These are phyloP conservation scores for Calonectria pteridis DNA, from an alignment of 2,329 filamentous ascomycete species.

Conservation along the genomic window DNA sequence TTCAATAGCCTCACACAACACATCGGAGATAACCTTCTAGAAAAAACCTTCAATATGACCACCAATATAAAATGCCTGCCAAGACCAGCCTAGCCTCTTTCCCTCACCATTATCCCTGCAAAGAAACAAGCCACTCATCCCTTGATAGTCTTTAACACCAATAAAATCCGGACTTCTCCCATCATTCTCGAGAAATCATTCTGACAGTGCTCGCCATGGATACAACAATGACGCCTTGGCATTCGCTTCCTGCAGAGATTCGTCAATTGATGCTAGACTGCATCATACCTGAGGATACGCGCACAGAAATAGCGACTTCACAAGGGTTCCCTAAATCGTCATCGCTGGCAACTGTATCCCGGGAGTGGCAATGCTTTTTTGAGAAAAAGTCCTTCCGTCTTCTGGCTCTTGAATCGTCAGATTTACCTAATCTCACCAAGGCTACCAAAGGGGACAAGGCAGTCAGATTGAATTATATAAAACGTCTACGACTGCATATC, in stretches of 20 bases:
- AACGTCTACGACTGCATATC: conserved; percentile 8
- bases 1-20: too few species aligned
- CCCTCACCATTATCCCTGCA: too few species aligned
- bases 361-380: conserved; percentile 32
- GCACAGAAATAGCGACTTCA: neutral
- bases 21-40: too few species aligned
- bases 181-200: too few species aligned
- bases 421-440: conserved; percentile 10
- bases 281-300: neutral
- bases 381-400: conserved; percentile 21
- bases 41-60: too few species aligned
- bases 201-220: conserved; percentile 19
- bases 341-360: conserved; percentile 21
- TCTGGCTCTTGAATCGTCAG: conserved; percentile 13
- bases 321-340: neutral
- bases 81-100: too few species aligned
- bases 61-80: too few species aligned
- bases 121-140: neutral
- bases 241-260: conserved; percentile 20
- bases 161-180: too few species aligned
- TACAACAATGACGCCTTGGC: neutral
- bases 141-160: too few species aligned
- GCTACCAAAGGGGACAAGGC: conserved; percentile 2
- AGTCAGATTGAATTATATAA: conserved; percentile 21
- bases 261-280: conserved; percentile 17